Base-by-base conservation (phyloP, 2,329 filamentous ascomycete species). In the Cladophialophora carrionii region DNA sequence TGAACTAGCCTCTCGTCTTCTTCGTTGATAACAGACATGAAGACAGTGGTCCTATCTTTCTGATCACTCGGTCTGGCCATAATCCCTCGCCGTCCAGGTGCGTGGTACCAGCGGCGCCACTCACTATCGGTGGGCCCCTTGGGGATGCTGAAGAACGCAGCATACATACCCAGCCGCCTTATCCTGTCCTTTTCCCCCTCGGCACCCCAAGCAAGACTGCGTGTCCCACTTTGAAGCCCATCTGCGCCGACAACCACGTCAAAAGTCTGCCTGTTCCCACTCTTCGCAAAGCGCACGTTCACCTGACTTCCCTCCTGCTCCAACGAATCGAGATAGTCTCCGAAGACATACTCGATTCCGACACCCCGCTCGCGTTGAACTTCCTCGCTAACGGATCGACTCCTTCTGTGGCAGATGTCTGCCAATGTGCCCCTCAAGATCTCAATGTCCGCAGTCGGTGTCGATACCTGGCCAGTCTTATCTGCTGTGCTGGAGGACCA, bases 401-500 rank as follows among this genome's bases (percentile, higher is more conserved):
- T 71, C 14, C 74, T 75, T 14, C 84, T 77, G 68, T 82, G 82
- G 1, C 88, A 72, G 1, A 87, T 75, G 12, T 76, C 73, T 3
- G 80, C 79, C 14, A 88, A 71, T 61, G 86, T 83, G 0, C 83
- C 84, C 7, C 85, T 78, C 79, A 88, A 83, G 55, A 88, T 83
- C 74, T 88, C 86, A 65, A 80, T 86, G 62, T 88, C 85, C 64
- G 80, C 81, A 0, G 82, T 84, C 26, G 85, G 73, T 67, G 74
- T 71, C 22, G 82, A 76, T 69, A 80, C 79, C 59, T 78, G 74
- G 3, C 79, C 81, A 0, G 79, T 73, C 63, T 72, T 72, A 34
- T 80, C 79, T 37, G 75, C 74, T 24, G 71, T 71, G 52, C 84
- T 76, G 4, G 72, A 74, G n/a, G 80, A 84, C 49, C 74, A 72